These are phyloP conservation scores for Nemania serpens DNA, from an alignment of 2,329 filamentous ascomycete genomes.

Conservation along the genomic window DNA sequence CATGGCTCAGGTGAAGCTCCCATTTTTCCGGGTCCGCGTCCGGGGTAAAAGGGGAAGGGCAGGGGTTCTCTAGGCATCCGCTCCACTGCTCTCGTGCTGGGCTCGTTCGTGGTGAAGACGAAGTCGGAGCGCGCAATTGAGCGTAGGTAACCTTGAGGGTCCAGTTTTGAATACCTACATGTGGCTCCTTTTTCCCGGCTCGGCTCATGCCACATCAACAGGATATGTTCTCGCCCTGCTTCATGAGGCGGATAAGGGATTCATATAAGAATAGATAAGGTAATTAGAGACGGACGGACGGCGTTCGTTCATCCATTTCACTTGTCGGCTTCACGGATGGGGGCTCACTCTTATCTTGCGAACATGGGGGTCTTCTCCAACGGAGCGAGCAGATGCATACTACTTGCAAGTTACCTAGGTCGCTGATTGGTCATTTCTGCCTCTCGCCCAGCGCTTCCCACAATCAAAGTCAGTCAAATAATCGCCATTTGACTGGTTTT, in stretches of 20 bases:
- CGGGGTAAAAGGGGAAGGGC: constrained; percentile 5
- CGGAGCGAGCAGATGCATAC: background rate
- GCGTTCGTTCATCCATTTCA: background rate
- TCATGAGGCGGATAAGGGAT: background rate
- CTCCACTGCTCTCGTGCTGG: constrained; percentile 8
- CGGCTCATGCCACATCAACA: too few relatives aligned
- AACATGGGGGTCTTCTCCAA: background rate
- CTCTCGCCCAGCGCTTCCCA: too few relatives aligned
- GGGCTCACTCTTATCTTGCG: background rate
- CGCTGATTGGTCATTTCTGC: constrained; percentile 10
- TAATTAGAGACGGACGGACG: background rate
- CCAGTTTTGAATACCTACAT: too few relatives aligned
- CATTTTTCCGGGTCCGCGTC: background rate
- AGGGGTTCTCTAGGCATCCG: constrained; percentile 6
- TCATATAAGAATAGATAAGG: background rate
- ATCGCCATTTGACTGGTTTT: too few relatives aligned
- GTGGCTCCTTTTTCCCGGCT: background rate
- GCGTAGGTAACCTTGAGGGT: background rate
- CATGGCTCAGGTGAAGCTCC: too few relatives aligned
- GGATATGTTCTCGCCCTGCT: background rate
- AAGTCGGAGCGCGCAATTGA: background rate
- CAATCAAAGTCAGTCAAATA: too few relatives aligned
- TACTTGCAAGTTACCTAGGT: too few relatives aligned
- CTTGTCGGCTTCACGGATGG: background rate
- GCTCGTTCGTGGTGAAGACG: background rate